A percentile compares a stretch with the other conserved stretches of the same genome.
Evolutionary conservation across 1,284 basidiomycete species (phyloP).

Genomic region (Ceratorhiza oryzae-sativae): DNA sequence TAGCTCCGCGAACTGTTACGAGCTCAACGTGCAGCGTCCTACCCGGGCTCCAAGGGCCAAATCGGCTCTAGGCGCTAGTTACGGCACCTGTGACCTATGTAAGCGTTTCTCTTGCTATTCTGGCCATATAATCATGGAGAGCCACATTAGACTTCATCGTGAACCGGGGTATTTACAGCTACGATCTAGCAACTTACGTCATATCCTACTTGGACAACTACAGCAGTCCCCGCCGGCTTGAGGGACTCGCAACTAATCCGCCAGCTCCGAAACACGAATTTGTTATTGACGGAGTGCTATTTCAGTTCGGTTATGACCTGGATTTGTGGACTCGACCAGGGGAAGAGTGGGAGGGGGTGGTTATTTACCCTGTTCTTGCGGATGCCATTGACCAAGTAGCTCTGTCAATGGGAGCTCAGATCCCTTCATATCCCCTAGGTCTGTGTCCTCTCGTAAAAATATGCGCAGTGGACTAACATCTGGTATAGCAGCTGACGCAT

Average conservation of each 20-base stretch:
- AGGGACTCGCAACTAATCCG: neutral
- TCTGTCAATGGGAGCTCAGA: too few species aligned
- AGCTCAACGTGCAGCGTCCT: too few species aligned
- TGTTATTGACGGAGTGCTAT: neutral
- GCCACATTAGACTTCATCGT: neutral
- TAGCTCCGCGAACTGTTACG: too few species aligned
- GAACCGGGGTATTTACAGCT: neutral
- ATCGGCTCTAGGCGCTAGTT: too few species aligned
- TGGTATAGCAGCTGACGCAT: too few species aligned
- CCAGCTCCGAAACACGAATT: neutral
- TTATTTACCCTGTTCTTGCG: neutral
- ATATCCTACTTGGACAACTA: neutral
- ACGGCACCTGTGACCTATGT: neutral
- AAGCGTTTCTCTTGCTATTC: neutral
- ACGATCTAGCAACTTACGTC: neutral
- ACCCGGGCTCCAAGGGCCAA: too few species aligned
- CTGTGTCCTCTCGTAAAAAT: too few species aligned
- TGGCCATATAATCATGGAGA: neutral
- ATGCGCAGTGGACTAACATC: too few species aligned
- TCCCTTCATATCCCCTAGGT: too few species aligned
- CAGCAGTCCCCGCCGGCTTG: neutral
- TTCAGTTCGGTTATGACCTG: neutral
- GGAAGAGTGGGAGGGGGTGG: neutral
- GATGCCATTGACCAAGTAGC: neutral
- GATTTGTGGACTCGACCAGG: neutral